Evolutionary conservation across 805 yeast species (phyloP).

Genomic region (Ogataea allantospora): DNA sequence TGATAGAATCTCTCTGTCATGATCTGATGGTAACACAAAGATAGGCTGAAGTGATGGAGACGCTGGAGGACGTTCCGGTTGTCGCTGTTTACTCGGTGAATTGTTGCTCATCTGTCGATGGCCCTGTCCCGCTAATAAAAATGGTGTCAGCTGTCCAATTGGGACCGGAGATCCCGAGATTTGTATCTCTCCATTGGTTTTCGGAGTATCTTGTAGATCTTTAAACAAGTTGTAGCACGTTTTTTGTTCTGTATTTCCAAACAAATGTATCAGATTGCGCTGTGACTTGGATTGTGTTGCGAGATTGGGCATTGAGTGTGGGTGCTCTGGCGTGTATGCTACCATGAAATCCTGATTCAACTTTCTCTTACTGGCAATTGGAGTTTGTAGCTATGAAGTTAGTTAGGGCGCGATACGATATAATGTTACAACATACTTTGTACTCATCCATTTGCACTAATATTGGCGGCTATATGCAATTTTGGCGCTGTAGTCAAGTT

Average conservation of each 20-base stretch:
- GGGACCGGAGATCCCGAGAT: slow-evolving; percentile 19
- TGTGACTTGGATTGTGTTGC: slow-evolving; percentile 16
- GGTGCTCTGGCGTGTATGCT: slow-evolving; percentile 21
- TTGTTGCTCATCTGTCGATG: slow-evolving; percentile 12
- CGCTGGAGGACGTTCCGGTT: slow-evolving; percentile 13
- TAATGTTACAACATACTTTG: slow-evolving; percentile 13
- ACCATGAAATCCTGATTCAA: slow-evolving; percentile 19
- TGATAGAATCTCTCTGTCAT: slow-evolving; percentile 13
- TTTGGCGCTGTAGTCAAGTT: slow-evolving; percentile 1
- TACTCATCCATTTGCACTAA: slow-evolving; percentile 16
- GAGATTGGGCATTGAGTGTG: slow-evolving; percentile 21
- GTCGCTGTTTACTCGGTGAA: slow-evolving; percentile 19
- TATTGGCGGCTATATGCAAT: background rate
- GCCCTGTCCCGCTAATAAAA: slow-evolving; percentile 17
- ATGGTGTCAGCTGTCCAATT: slow-evolving; percentile 18
- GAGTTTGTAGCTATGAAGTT: slow-evolving; percentile 18
- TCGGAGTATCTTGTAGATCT: slow-evolving; percentile 15
- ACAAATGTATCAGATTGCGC: slow-evolving; percentile 15
- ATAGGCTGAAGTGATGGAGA: slow-evolving; percentile 19
- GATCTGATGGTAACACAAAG: slow-evolving; percentile 16
- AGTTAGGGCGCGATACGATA: slow-evolving; percentile 12
- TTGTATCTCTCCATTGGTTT: slow-evolving; percentile 12
- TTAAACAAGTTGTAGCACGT: slow-evolving; percentile 18
- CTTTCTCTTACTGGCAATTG: slow-evolving; percentile 20
- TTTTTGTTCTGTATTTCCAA: slow-evolving; percentile 14